Base-by-base conservation (phyloP, 768 basidiomycete genomes). In the Mycena rosella region DNA sequence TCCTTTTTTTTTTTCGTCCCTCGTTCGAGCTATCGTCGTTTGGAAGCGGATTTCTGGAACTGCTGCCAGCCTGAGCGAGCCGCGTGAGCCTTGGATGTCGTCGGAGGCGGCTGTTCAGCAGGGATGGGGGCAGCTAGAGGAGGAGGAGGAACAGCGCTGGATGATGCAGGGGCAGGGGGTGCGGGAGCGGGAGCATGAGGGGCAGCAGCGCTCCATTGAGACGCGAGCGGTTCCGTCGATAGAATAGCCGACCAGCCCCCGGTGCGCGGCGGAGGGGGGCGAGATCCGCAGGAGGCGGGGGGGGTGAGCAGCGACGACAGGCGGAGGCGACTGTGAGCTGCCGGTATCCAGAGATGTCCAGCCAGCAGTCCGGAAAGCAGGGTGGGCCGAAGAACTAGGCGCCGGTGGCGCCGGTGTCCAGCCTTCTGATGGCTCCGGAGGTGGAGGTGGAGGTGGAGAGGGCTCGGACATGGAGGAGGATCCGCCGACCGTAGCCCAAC, bases 311-410 rank as follows among this genome's bases (percentile, higher is more conserved):
- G 74, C 45, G 45, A 72, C 69, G 11, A 10, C 51, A 47, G 58
- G 14, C 17, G 74, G 71, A 34, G 74, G 57, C 4, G 74, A 38
- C 36, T 77, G 77, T 27, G 78, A 78, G 63, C 75, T 83, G 24
- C 83, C 80, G 3, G 84, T 84, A 65, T 91, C 91, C 27, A 93
- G 80, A 38, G 87, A 87, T 11, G 90, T 88, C 87, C 89, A 92
- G 20, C 92, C 91, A 52, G 84, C 90, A 14, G 86, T 81, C 49
- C 88, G 83, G 75, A 91, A 91, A 13, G 80, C 70, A 20, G 89
- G 84, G 27, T 85, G 80, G 13, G 76, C 63, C 55, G 65, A 71
- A 40, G 67, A 63, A 29, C 53, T 71, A 29, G 67, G 63, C 20
- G 68, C 60, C 17, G 68, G 67, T 22, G 69, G 68, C 42, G 70